These are phyloP conservation scores for Rhizodiscina lignyota DNA, from an alignment of 495 filamentous ascomycete genomes.

Conservation along the genomic window DNA sequence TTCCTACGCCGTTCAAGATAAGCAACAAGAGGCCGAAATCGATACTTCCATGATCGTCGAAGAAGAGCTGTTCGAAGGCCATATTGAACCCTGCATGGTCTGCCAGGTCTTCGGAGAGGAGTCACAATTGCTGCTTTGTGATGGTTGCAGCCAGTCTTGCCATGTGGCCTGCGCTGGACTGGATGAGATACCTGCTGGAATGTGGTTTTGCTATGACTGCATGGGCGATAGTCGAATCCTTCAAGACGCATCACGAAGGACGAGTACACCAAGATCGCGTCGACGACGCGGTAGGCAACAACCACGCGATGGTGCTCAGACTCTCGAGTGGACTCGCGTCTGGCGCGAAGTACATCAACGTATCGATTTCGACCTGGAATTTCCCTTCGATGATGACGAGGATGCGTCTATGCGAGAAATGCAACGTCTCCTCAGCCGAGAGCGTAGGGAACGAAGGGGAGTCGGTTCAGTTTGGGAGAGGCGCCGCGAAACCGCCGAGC, in stretches of 20 bases:
- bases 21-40: conserved; percentile 75
- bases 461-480: no score
- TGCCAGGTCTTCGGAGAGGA: conserved; percentile 61
- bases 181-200: conserved; percentile 47
- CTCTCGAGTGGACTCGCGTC: conserved; percentile 42
- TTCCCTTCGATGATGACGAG: conserved; percentile 68
- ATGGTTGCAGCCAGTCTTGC: conserved; percentile 67
- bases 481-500: conserved; percentile 60
- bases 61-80: conserved; percentile 37
- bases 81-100: conserved; percentile 56
- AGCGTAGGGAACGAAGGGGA: no score
- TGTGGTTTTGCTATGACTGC: conserved; percentile 80
- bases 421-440: conserved; percentile 30
- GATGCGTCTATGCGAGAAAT: conserved; percentile 38
- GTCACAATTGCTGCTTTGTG: conserved; percentile 69
- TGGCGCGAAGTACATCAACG: conserved; percentile 51
- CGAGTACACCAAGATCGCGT: conserved; percentile 7
- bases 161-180: conserved; percentile 82
- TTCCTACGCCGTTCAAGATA: conserved; percentile 68
- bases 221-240: conserved; percentile 25
- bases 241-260: no score
- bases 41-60: conserved; percentile 66
- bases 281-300: conserved; percentile 17
- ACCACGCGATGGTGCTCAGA: conserved; percentile 16
- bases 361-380: conserved; percentile 71